A percentile compares a stretch with the other conserved stretches of the same genome.
phyloP scores from a whole-genome alignment of 2,329 filamentous ascomycete species.

The Cercospora berteroae region DNA sequence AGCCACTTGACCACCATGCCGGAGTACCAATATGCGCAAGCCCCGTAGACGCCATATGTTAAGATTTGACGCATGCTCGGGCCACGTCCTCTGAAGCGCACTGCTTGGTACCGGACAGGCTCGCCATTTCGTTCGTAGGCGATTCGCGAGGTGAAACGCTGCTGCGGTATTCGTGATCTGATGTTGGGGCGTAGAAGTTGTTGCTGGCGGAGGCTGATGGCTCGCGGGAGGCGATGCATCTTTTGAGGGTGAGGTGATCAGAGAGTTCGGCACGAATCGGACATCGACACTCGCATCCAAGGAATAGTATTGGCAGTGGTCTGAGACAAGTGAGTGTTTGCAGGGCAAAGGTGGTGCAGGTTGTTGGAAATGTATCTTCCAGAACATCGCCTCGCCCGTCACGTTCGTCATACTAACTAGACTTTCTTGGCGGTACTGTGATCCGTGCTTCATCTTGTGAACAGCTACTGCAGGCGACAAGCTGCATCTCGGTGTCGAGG shows the following conservation, averaged over 20 bases:
- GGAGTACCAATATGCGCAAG: conserved; percentile 25
- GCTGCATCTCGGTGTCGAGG: not conserved
- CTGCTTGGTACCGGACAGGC: conserved; percentile 35
- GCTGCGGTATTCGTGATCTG: conserved; percentile 11
- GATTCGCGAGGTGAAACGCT: conserved; percentile 15
- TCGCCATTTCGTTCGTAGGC: conserved; percentile 26
- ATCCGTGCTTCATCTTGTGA: conserved; percentile 1
- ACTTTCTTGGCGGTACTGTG: not conserved
- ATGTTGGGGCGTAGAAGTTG: conserved; percentile 16
- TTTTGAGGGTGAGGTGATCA: not conserved
- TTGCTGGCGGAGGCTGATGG: conserved; percentile 33
- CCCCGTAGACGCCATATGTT: conserved; percentile 28
- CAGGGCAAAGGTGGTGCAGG: not conserved
- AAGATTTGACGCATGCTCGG: conserved; percentile 35
- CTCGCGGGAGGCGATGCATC: conserved; percentile 34
- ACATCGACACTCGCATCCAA: not conserved
- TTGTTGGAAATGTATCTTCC: not conserved
- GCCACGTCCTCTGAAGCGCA: conserved; percentile 42
- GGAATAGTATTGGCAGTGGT: not conserved
- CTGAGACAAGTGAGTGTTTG: not conserved
- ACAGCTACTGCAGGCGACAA: not conserved
- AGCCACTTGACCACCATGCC: conserved; percentile 29
- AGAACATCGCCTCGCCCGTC: not conserved
- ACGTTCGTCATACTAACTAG: not conserved
- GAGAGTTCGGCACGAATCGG: not conserved